Percentiles rank a stretch among this genome's conserved stretches.
phyloP scores from a whole-genome alignment of 176 grass and related monocot genomes.

The Bonia amplexicaulis region DNA sequence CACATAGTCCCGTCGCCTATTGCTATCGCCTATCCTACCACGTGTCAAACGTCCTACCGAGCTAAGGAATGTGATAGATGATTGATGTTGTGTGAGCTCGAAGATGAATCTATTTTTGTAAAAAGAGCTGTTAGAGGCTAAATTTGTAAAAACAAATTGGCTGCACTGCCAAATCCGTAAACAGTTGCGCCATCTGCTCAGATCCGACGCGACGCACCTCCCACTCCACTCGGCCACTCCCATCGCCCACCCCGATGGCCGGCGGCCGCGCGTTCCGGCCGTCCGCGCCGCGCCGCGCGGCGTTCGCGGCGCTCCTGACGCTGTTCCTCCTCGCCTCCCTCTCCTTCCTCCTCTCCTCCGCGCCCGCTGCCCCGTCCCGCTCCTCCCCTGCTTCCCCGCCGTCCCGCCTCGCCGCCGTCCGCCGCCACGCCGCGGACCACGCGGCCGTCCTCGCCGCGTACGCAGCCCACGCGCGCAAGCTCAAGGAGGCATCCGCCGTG shows the following conservation, averaged over 20 bases:
- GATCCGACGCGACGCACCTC: conserved; percentile 32
- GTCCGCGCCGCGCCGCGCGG: conserved; percentile 48
- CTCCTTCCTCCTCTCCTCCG: conserved; percentile 44
- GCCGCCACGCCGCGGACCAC: conserved; percentile 75
- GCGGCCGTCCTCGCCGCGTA: conserved; percentile 67
- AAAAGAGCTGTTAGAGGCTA: too few species aligned
- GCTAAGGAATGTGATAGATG: too few species aligned
- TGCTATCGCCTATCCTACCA: too few species aligned
- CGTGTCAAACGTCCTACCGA: too few species aligned
- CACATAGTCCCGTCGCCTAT: too few species aligned
- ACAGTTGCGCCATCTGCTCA: not conserved
- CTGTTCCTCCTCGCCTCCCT: conserved; percentile 46
- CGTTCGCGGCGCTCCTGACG: conserved; percentile 63
- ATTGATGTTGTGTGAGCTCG: too few species aligned
- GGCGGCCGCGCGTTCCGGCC: conserved; percentile 69
- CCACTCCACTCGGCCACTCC: not conserved
- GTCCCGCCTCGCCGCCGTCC: conserved; percentile 53
- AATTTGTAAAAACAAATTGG: too few species aligned
- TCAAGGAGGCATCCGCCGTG: conserved; percentile 73
- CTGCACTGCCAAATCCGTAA: too few species aligned
- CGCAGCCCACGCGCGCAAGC: conserved; percentile 67
- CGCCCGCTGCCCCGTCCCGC: not conserved
- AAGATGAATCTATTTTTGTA: too few species aligned
- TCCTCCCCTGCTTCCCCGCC: conserved; percentile 15
- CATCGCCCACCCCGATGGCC: conserved; percentile 45